These are phyloP conservation scores for Hanseniaspora nectarophila DNA, from an alignment of 805 yeast genomes.

Conservation along the genomic window DNA sequence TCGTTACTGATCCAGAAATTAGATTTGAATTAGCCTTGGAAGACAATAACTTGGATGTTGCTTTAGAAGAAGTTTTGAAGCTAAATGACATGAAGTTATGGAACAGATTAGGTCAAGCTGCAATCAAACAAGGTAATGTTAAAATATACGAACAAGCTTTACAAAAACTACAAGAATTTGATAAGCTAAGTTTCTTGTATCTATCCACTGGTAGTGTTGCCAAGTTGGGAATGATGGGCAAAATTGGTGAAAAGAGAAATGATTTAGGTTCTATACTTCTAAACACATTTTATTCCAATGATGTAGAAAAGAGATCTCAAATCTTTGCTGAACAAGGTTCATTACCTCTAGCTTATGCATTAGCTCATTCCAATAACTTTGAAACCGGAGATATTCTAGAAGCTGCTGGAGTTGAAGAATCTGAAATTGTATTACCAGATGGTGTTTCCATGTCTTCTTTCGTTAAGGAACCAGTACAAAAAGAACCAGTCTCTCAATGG, in stretches of 20 bases:
- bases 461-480: constrained; percentile 39
- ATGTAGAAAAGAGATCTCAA: constrained; percentile 60
- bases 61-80: constrained; percentile 75
- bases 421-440: constrained; percentile 55
- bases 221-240: constrained; percentile 71
- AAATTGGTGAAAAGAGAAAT: constrained; percentile 78
- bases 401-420: constrained; percentile 53
- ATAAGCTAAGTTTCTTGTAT: constrained; percentile 80
- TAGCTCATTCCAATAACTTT: constrained; percentile 79
- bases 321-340: constrained; percentile 69
- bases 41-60: constrained; percentile 77
- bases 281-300: constrained; percentile 66
- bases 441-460: constrained; percentile 31
- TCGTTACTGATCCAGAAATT: constrained; percentile 92
- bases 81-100: constrained; percentile 59
- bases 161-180: constrained; percentile 77
- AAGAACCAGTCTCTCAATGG: constrained; percentile 51
- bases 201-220: constrained; percentile 67
- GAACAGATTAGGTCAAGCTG: constrained; percentile 76
- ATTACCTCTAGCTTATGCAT: constrained; percentile 79
- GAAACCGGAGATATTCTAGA: constrained; percentile 60
- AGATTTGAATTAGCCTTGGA: constrained; percentile 91
- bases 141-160: constrained; percentile 74
- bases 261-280: constrained; percentile 71
- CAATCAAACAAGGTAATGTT: constrained; percentile 78